These are phyloP conservation scores for Phytophthora chlamydospora DNA, from an alignment of 352 stramenopile genomes.

Conservation along the genomic window DNA sequence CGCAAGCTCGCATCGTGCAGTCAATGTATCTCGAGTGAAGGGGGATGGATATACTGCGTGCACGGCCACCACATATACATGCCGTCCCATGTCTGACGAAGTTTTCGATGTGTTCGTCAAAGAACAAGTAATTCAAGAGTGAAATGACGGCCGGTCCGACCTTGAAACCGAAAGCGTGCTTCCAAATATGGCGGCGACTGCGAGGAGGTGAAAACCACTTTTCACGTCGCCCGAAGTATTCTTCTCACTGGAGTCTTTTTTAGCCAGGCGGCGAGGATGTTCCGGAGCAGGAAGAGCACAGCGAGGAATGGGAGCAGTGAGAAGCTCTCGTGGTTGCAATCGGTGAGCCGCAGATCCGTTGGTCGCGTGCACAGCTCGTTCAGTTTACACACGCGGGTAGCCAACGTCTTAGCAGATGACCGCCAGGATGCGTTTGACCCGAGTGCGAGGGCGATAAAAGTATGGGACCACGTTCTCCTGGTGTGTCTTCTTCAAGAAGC, in stretches of 20 bases:
- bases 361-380: conserved; percentile 1
- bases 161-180: no score
- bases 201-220: no score
- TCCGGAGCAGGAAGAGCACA: background rate
- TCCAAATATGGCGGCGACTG: no score
- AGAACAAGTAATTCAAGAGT: no score
- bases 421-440: conserved; percentile 51
- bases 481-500: conserved; percentile 48
- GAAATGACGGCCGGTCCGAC: no score
- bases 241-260: no score
- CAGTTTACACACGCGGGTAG: conserved; percentile 1
- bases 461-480: conserved; percentile 61
- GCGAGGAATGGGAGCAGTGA: background rate
- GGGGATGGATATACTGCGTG: no score
- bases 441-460: conserved; percentile 39
- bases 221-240: no score
- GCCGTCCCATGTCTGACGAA: no score
- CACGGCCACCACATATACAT: no score
- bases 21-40: background rate
- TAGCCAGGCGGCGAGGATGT: no score
- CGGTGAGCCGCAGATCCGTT: background rate
- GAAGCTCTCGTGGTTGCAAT: conserved; percentile 1
- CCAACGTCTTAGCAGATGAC: conserved; percentile 6
- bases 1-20: background rate
- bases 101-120: no score